Percentiles rank a stretch among this genome's conserved stretches.
Conservation (phyloP, 495 filamentous ascomycete species). For the Neurospora sp. region DNA sequence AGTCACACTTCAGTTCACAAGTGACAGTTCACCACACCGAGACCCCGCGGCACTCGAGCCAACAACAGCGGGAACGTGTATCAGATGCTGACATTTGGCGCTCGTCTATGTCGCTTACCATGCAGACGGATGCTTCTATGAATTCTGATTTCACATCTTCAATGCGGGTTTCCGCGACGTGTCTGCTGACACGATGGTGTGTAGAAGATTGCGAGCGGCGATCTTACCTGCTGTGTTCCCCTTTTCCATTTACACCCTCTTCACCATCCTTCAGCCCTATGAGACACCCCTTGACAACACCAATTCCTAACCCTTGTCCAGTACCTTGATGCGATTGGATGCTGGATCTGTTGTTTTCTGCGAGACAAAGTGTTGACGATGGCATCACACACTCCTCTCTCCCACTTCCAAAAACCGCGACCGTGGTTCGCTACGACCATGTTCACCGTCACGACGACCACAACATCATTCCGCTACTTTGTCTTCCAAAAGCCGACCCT, state of each 20-base stretch:
- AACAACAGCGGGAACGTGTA: neutral
- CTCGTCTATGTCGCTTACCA: neutral
- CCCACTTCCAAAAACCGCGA: neutral
- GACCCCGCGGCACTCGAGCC: neutral
- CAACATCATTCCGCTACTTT: neutral
- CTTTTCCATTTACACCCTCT: neutral
- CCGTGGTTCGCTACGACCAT: no score
- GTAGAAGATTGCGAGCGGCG: no score
- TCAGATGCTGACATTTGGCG: neutral
- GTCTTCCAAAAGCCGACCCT: neutral
- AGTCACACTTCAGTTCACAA: neutral
- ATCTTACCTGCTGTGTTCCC: no score
- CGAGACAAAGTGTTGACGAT: no score
- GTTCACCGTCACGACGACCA: neutral
- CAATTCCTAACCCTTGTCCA: neutral
- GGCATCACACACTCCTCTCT: neutral
- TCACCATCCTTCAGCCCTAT: neutral
- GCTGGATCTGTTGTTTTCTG: no score
- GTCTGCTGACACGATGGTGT: no score
- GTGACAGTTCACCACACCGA: neutral
- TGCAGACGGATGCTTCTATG: neutral
- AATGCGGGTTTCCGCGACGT: neutral
- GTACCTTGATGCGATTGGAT: no score
- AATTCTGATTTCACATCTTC: neutral
- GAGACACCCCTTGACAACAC: neutral